A percentile compares a stretch with the other conserved stretches of the same genome.
phyloP scores from a whole-genome alignment of 2,329 filamentous ascomycete genomes.

The Claviceps paspali region DNA sequence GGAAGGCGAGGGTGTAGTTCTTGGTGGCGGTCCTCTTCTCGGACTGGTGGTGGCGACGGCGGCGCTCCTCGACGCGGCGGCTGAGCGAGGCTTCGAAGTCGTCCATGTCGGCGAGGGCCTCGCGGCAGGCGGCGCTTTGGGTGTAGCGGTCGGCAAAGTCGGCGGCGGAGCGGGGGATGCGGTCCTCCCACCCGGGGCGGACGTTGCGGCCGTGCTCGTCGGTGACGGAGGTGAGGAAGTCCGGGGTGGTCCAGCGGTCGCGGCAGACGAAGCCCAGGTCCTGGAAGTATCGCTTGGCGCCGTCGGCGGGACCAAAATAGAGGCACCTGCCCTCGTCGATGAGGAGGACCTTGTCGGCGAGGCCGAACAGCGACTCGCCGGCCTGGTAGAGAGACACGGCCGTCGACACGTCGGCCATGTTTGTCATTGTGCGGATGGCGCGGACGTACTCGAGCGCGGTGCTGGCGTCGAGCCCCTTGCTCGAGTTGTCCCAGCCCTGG shows the following conservation, averaged over 20 bases:
- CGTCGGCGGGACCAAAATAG: conserved; percentile 49
- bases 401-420: conserved; percentile 57
- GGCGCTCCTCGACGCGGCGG: conserved; percentile 23
- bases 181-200: conserved; percentile 47
- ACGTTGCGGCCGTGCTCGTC: conserved; percentile 59
- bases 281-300: conserved; percentile 54
- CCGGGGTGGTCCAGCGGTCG: conserved; percentile 53
- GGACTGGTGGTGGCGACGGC: conserved; percentile 50
- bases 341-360: conserved; percentile 65
- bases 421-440: conserved; percentile 46
- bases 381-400: conserved; percentile 59
- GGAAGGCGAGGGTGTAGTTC: conserved; percentile 62
- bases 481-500: conserved; percentile 62
- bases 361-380: conserved; percentile 46
- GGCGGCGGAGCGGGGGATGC: conserved; percentile 51
- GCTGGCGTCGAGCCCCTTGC: conserved; percentile 54
- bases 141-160: conserved; percentile 54
- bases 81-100: conserved; percentile 50
- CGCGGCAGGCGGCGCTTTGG: conserved; percentile 43
- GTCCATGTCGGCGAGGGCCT: conserved; percentile 44
- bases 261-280: conserved; percentile 60
- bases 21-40: conserved; percentile 52
- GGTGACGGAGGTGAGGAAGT: conserved; percentile 66
- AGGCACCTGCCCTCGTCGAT: conserved; percentile 58
- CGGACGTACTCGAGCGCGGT: conserved; percentile 60